Percentiles rank a stretch among this genome's conserved stretches.
Evolutionary conservation across 208 protist species (phyloP).

Genomic region (Novymonas esmeraldas): DNA sequence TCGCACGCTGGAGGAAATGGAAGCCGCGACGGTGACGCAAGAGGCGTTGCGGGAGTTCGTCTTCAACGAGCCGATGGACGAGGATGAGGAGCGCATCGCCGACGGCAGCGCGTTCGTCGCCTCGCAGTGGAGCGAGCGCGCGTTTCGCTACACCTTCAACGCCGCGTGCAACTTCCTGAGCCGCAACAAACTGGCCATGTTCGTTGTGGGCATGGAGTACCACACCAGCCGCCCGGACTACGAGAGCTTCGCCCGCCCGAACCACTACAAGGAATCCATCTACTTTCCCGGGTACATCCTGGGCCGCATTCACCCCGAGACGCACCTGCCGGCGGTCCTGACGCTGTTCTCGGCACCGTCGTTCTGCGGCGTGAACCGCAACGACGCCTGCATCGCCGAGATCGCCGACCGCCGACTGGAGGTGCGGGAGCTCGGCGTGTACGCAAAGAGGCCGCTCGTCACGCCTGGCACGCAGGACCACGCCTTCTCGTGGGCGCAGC

Average conservation of each 20-base stretch:
- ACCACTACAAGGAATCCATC: constrained; percentile 79
- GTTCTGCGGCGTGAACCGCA: constrained; percentile 85
- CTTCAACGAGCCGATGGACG: constrained; percentile 81
- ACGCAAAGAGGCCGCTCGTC: constrained; percentile 51
- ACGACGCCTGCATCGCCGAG: constrained; percentile 61
- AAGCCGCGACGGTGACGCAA: constrained; percentile 16
- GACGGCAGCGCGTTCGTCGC: constrained; percentile 66
- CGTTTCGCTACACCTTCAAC: constrained; percentile 80
- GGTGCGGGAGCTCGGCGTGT: constrained; percentile 59
- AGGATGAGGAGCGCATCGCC: constrained; percentile 73
- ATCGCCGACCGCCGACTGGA: constrained; percentile 42
- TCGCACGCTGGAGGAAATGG: constrained; percentile 50
- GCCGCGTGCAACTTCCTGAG: constrained; percentile 82
- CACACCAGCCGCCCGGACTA: constrained; percentile 68
- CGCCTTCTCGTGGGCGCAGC: constrained; percentile 75
- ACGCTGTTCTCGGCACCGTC: constrained; percentile 79
- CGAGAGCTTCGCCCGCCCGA: constrained; percentile 66
- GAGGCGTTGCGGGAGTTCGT: constrained; percentile 66
- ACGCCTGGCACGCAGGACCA: constrained; percentile 72
- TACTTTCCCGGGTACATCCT: constrained; percentile 84
- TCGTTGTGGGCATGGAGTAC: constrained; percentile 85
- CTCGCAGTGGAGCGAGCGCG: constrained; percentile 39
- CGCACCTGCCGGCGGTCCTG: constrained; percentile 57
- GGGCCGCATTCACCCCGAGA: constrained; percentile 59
- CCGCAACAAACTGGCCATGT: constrained; percentile 59